A percentile compares a stretch with the other conserved stretches of the same genome.
Evolutionary conservation across 1,284 basidiomycete genomes (phyloP).

Genomic region (Heliocybe sulcata): DNA sequence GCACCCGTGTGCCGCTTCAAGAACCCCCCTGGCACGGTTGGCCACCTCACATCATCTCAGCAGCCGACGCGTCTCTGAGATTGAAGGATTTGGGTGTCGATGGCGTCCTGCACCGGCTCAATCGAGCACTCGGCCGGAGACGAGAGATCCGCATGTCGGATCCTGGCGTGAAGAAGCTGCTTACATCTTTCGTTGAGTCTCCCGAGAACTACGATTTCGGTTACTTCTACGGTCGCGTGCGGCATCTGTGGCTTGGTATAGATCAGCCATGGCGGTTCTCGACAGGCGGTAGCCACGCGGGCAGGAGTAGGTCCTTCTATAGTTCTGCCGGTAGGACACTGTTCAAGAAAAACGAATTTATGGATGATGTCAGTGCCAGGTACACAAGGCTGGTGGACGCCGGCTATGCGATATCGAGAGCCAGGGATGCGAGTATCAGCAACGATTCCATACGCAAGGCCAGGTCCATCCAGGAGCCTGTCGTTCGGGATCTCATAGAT

Average conservation of each 20-base stretch:
- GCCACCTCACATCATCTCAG: too few relatives aligned
- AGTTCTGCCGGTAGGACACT: too few relatives aligned
- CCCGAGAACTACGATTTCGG: neutral
- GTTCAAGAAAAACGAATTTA: too few relatives aligned
- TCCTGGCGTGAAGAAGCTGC: neutral
- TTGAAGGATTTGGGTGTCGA: neutral
- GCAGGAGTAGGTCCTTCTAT: too few relatives aligned
- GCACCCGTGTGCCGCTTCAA: too few relatives aligned
- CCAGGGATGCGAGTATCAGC: too few relatives aligned
- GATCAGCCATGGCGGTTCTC: neutral
- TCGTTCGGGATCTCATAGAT: neutral
- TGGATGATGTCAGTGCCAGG: too few relatives aligned
- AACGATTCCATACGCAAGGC: neutral
- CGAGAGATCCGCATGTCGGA: neutral
- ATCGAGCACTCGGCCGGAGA: neutral
- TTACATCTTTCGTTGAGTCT: neutral
- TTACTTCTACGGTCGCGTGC: neutral
- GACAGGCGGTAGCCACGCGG: too few relatives aligned
- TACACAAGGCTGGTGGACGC: too few relatives aligned
- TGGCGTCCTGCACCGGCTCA: neutral
- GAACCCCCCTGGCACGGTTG: too few relatives aligned
- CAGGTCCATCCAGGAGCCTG: neutral
- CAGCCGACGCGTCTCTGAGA: neutral
- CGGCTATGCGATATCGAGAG: too few relatives aligned
- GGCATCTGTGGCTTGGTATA: neutral